Conservation (phyloP, 352 stramenopile genomes). For the Phytophthora capsici region DNA sequence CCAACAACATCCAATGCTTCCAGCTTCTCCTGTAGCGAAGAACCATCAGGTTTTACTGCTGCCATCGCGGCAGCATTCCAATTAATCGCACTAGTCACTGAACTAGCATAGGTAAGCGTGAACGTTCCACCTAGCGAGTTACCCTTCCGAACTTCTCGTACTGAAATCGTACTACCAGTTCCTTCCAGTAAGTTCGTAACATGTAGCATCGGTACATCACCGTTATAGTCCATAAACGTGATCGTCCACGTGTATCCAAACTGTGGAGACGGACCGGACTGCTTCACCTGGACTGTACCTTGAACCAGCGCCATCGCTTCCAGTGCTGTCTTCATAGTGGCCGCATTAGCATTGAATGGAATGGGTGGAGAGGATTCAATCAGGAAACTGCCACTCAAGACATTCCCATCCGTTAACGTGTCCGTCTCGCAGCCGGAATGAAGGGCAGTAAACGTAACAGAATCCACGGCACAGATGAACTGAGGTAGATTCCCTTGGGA, state of each 20-base stretch:
- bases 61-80: slow-evolving; percentile 45
- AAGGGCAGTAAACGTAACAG: slow-evolving; percentile 37
- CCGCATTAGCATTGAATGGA: slow-evolving; percentile 55
- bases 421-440: slow-evolving; percentile 59
- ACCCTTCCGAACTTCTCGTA: slow-evolving; percentile 72
- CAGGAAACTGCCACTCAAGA: slow-evolving; percentile 72
- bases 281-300: slow-evolving; percentile 63
- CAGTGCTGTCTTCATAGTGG: slow-evolving; percentile 51
- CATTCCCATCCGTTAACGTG: slow-evolving; percentile 80
- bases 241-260: slow-evolving; percentile 79
- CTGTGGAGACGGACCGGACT: slow-evolving; percentile 54
- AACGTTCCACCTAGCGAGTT: slow-evolving; percentile 75
- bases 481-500: slow-evolving; percentile 71
- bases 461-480: slow-evolving; percentile 74
- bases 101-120: slow-evolving; percentile 56
- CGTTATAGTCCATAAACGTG: slow-evolving; percentile 77
- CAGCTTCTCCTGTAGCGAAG: slow-evolving; percentile 78
- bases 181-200: slow-evolving; percentile 71
- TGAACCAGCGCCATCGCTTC: slow-evolving; percentile 68
- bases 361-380: slow-evolving; percentile 70
- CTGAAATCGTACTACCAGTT: slow-evolving; percentile 61
- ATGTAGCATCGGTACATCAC: slow-evolving; percentile 61
- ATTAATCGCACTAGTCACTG: slow-evolving; percentile 28
- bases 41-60: slow-evolving; percentile 51
- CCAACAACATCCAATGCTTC: slow-evolving; percentile 65